A percentile compares a stretch with the other conserved stretches of the same genome.
These are phyloP conservation scores for Talaromyces sp. DNA, from an alignment of 2,329 filamentous ascomycete species.

Conservation along the genomic window DNA sequence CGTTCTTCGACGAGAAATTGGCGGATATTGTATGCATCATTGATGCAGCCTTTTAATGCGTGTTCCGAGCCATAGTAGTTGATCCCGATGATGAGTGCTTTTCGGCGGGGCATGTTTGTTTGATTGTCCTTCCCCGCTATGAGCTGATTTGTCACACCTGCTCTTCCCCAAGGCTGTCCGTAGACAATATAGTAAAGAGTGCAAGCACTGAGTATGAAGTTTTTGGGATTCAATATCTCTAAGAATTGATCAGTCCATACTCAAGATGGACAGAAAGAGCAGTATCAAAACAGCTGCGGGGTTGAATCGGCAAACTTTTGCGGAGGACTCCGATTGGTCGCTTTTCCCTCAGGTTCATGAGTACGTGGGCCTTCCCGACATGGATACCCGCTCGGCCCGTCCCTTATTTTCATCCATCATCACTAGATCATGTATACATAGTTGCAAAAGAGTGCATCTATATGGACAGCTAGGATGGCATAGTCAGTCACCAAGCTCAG, in stretches of 20 bases:
- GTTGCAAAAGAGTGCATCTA: background rate
- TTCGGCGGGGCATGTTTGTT: constrained; percentile 28
- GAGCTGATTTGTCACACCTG: background rate
- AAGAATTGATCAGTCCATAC: background rate
- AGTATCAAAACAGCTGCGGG: constrained; percentile 6
- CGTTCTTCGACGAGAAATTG: constrained; percentile 46
- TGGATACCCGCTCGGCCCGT: background rate
- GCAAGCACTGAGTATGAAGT: background rate
- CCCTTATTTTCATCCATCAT: background rate
- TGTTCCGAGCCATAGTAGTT: constrained; percentile 51
- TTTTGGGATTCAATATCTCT: background rate
- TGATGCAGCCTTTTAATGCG: constrained; percentile 49
- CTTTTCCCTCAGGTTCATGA: background rate
- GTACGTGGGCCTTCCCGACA: background rate
- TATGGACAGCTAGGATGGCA: background rate
- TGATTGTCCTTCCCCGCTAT: background rate
- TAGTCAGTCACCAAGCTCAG: background rate
- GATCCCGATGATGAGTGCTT: constrained; percentile 55
- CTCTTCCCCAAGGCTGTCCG: background rate
- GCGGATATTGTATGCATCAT: constrained; percentile 51
- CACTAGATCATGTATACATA: background rate
- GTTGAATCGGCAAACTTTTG: background rate
- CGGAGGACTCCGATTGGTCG: constrained; percentile 7
- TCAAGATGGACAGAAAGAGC: background rate
- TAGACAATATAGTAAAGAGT: background rate